Conservation (phyloP, 1,284 basidiomycete species). For the Ceraceosorus guamensis region DNA sequence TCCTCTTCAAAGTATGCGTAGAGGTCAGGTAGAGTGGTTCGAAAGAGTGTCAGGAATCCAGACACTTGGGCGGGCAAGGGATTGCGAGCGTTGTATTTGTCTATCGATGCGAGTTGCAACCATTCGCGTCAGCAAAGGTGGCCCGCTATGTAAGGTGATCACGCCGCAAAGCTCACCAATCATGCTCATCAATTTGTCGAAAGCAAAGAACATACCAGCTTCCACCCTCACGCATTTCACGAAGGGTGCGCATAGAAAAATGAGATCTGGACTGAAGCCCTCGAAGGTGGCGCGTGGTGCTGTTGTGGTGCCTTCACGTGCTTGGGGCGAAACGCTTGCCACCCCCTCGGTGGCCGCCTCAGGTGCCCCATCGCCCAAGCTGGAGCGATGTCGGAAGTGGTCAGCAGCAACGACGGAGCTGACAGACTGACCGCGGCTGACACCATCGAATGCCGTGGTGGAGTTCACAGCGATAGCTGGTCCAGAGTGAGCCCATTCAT, state of each 20-base stretch:
- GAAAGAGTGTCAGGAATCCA: slow-evolving; percentile 46
- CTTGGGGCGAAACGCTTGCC: no score
- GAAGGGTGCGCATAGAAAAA: slow-evolving; percentile 46
- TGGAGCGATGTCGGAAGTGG: no score
- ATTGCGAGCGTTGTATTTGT: slow-evolving; percentile 22
- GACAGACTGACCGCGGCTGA: no score
- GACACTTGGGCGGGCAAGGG: slow-evolving; percentile 41
- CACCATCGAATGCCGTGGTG: no score
- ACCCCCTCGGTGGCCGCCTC: no score
- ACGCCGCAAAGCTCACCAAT: slow-evolving; percentile 16
- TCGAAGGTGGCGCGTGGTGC: no score
- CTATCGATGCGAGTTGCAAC: slow-evolving; percentile 3
- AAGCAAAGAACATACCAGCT: slow-evolving; percentile 49
- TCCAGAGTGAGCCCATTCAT: no score
- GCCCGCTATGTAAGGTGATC: not conserved
- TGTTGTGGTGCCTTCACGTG: no score
- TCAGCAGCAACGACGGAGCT: no score
- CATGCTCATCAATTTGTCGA: slow-evolving; percentile 44
- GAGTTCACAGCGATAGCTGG: no score
- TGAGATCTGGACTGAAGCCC: slow-evolving; percentile 45
- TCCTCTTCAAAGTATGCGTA: slow-evolving; percentile 49
- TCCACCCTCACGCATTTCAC: slow-evolving; percentile 46
- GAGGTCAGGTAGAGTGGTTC: slow-evolving; percentile 46
- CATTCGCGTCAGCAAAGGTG: not conserved
- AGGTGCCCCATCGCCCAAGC: no score